These are phyloP conservation scores for Passalora sequoiae DNA, from an alignment of 2,329 filamentous ascomycete species.

Conservation along the genomic window DNA sequence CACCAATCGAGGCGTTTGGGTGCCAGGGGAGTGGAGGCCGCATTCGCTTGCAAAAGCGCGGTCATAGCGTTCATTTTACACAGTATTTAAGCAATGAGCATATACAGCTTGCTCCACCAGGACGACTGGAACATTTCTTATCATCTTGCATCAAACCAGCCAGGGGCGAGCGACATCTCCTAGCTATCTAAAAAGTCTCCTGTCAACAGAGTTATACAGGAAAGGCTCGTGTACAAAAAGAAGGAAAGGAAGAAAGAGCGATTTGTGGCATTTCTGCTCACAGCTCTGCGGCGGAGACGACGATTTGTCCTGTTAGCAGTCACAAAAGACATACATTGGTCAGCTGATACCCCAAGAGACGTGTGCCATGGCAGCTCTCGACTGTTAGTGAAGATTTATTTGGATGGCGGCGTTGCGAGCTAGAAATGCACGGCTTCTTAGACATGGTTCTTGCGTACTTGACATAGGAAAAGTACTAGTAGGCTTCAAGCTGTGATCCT, in stretches of 20 bases:
- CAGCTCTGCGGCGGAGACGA: conserved; percentile 10
- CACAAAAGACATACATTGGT: conserved; percentile 11
- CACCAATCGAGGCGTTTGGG: conserved; percentile 9
- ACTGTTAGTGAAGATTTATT: conserved; percentile 12
- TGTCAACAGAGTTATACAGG: neutral
- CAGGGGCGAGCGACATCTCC: conserved; percentile 10
- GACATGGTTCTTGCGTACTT: no score
- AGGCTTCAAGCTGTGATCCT: no score
- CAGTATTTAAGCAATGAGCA: conserved; percentile 13
- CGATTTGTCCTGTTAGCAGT: conserved; percentile 12
- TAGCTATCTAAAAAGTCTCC: conserved; percentile 2
- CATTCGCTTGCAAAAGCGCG: conserved; percentile 12
- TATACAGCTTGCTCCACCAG: conserved; percentile 8
- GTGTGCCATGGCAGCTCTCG: conserved; percentile 7
- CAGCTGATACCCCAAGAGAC: conserved; percentile 22
- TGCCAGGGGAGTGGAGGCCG: conserved; percentile 5
- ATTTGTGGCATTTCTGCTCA: conserved; percentile 15
- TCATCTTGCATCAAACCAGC: conserved; percentile 6
- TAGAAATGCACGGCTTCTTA: conserved; percentile 5
- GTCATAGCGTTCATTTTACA: conserved; percentile 15
- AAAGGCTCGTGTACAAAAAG: conserved; percentile 16
- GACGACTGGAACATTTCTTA: conserved; percentile 10
- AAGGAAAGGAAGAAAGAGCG: conserved; percentile 12
- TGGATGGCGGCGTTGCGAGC: conserved; percentile 7
- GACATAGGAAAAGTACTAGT: no score